Evolutionary conservation across 345 rosid genomes (phyloP), one percentile per base, ranked within the genome.

Genomic region (Populus tremula): DNA sequence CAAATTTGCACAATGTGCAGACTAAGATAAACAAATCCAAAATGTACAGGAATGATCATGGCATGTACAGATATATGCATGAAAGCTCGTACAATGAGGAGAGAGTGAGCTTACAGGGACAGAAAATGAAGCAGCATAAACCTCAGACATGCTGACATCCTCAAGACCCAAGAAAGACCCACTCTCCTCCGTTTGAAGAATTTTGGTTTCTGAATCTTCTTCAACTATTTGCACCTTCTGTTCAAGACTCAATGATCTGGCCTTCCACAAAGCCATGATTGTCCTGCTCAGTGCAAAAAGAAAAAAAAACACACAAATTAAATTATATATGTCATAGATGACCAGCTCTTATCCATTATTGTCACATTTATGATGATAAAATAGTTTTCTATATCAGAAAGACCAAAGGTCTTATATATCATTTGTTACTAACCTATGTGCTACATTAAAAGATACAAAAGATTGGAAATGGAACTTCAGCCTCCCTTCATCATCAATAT

Each of bases 191-290:
- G 86, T 76, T 80, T 88, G 89, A 68, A 96, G 89, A 82, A 53
- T 69, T 88, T 91, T 87, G 45, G 85, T 83, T 77, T 93, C 97
- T 76, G 97, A 92, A 83, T 93, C 96, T 87, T 93, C 97, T 91
- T 96, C 96, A 72, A 90, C 88, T 78, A 92, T 83, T 80, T 87
- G 91, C 84, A 92, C 96, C 86, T 93, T 96, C 92, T 93, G 98
- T 86, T 93, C 98, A 5, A 93, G 96, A 81, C 86, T 92, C 94
- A 93, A 87, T 39, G 97, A 88, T 82, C 94, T 89, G 69, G 97
- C 97, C 85, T 91, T 93, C 96, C 99, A 93, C 45, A 96, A 86
- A 77, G 98, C 99, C 96, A 92, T 93, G 84, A 96, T 93, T 75
- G 99, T 93, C 90, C 99, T 96, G 73, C 65, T 74, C 77, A 78